Evolutionary conservation across 176 grass and related monocot species (phyloP), one percentile per base, ranked within the genome.

Genomic region (Eleusine coracana): DNA sequence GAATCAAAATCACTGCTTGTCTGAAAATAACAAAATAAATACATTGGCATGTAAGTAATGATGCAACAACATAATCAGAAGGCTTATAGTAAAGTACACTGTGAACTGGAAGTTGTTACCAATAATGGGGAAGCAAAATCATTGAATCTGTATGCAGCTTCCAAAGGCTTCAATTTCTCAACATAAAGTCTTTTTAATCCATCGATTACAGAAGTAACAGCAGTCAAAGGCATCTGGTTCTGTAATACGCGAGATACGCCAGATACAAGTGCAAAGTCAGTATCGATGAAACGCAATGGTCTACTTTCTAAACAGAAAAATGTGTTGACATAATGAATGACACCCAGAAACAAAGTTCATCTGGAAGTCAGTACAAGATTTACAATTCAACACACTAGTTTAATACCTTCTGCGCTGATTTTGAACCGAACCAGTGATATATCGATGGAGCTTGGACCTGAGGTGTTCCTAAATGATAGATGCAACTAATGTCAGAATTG

Each of bases 1-100:
- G 95, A 90, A 86, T 94, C 92, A 29, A 94, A 97, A 90, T 97
- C 95, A 54, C 95, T 97, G 34, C 54, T 92, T 78, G 95, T 91
- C 92, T 97, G 73, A 86, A 70, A 84, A 86, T 74, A 66, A 20
- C 48, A 34, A 27, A 85, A 48, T 23, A 49, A 72, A 80, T 64
- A 70, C 29, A 59, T 36, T n/a, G 37, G 14, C n/a, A 71, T 61
- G 21, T 25, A 44, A 74, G 3, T 20, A 84, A 37, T 45, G 34
- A 68, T 21, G 5, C 8, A 62, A 36, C 12, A 50, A 68, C 23
- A 72, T 5, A 51, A 36, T 20, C n/a, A 9, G 29, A n/a, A 78
- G 39, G 54, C 20, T 44, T 63, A 15, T 1, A 74, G 5, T 6
- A 37, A 59, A 20, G 6, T 3, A 71, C 58, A 68, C 9, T 64